Conservation (phyloP, 192 early-diverging fungal genomes). For the Coemansia biformis region DNA sequence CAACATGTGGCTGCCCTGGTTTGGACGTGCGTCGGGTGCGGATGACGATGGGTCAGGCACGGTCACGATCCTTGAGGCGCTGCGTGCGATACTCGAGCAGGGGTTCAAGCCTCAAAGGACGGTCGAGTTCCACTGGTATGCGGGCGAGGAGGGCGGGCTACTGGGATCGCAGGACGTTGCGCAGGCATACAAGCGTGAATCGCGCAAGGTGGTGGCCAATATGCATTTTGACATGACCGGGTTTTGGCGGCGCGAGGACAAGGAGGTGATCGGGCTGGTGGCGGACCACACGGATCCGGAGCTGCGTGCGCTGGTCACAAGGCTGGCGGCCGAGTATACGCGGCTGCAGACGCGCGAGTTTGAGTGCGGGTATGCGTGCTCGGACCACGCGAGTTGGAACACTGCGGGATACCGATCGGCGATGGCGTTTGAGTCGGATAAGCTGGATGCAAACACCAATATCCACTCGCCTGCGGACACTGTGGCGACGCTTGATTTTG, state of each 20-base stretch:
- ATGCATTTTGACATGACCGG: conserved; percentile 96
- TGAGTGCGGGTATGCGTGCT: conserved; percentile 83
- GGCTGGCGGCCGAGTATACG: conserved; percentile 61
- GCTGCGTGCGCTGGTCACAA: conserved; percentile 52
- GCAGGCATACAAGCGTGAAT: conserved; percentile 56
- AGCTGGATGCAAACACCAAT: conserved; percentile 66
- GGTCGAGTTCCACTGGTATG: conserved; percentile 98
- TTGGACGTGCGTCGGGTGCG: conserved; percentile 71
- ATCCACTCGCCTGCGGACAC: conserved; percentile 83
- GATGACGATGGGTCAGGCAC: no score
- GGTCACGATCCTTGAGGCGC: no score
- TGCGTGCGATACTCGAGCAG: conserved; percentile 63
- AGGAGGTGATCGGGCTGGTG: conserved; percentile 71
- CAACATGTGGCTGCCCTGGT: conserved; percentile 76
- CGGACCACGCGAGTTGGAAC: conserved; percentile 90
- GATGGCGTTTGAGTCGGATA: conserved; percentile 74
- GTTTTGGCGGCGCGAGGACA: conserved; percentile 57
- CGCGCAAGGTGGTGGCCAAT: conserved; percentile 64
- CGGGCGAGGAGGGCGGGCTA: conserved; percentile 85
- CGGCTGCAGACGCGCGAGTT: conserved; percentile 63
- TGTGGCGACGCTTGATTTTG: conserved; percentile 69
- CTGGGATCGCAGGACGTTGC: conserved; percentile 85
- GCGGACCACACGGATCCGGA: conserved; percentile 73
- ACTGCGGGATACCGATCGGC: conserved; percentile 81
- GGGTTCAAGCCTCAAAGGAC: conserved; percentile 66